A percentile compares a stretch with the other conserved stretches of the same genome.
These are phyloP conservation scores for Eucalyptus dawsonii DNA, from an alignment of 345 rosid species.

Conservation along the genomic window DNA sequence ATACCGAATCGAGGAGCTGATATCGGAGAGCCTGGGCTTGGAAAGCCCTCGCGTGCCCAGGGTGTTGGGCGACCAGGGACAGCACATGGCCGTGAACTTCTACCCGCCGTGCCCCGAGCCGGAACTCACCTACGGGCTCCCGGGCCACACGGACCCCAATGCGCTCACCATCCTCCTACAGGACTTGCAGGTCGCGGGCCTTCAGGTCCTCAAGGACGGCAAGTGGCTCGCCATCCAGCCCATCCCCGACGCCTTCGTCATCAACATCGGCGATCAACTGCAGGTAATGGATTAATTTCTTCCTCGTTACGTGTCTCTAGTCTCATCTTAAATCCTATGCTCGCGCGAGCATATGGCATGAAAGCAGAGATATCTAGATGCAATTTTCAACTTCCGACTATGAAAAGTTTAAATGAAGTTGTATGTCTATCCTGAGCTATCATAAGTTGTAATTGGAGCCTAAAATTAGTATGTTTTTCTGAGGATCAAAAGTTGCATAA, in stretches of 20 bases:
- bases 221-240: conserved; percentile 83
- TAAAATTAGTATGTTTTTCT: background rate
- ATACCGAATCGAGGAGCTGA: conserved; percentile 44
- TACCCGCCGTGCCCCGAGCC: conserved; percentile 94
- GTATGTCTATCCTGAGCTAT: background rate
- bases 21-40: conserved; percentile 83
- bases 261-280: conserved; percentile 84
- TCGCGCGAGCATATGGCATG: background rate
- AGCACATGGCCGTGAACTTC: conserved; percentile 89
- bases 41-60: conserved; percentile 37
- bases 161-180: conserved; percentile 79
- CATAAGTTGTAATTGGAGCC: background rate
- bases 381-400: background rate
- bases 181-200: conserved; percentile 64
- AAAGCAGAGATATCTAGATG: background rate
- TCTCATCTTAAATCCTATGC: background rate
- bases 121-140: conserved; percentile 83
- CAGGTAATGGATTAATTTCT: conserved; percentile 31
- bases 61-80: conserved; percentile 76
- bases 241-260: conserved; percentile 60
- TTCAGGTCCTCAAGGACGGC: conserved; percentile 69
- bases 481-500: background rate
- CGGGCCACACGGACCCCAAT: conserved; percentile 88
- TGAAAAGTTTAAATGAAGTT: background rate
- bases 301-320: background rate